Evolutionary conservation across 345 rosid species (phyloP).

Genomic region (Sonneratia caseolaris): DNA sequence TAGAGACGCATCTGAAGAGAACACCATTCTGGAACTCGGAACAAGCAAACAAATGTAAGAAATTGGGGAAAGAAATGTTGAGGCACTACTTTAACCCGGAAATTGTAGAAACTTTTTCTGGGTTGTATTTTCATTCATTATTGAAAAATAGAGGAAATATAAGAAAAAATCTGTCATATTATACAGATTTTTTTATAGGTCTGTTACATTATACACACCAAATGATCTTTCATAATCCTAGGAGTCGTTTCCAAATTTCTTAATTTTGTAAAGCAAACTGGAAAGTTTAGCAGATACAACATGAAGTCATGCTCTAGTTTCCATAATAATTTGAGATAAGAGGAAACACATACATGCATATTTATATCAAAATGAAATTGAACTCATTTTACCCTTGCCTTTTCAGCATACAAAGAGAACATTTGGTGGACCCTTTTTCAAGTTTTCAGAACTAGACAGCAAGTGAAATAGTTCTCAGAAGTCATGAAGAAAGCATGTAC

Average conservation of each 20-base stretch:
- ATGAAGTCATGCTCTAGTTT: not conserved
- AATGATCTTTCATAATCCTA: not conserved
- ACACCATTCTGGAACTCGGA: constrained; percentile 51
- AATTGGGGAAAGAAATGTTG: not conserved
- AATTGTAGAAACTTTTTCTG: not conserved
- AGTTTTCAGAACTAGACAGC: not conserved
- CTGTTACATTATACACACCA: not conserved
- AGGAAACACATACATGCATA: not conserved
- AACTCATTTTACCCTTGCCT: not conserved
- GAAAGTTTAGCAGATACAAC: not conserved
- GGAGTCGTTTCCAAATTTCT: not conserved
- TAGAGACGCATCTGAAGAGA: constrained; percentile 84
- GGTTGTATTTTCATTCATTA: too few relatives aligned
- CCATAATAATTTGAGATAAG: not conserved
- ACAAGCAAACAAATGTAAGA: constrained; percentile 8
- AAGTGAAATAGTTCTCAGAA: not conserved
- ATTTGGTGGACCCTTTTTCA: not conserved
- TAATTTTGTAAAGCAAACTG: not conserved
- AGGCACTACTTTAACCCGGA: not conserved
- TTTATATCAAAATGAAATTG: not conserved
- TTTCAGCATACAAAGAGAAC: not conserved
- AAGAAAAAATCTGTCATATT: not conserved
- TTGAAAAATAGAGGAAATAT: too few relatives aligned
- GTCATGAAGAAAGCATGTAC: not conserved
- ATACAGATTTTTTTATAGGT: too few relatives aligned